These are phyloP conservation scores for Naumovozyma baii DNA, from an alignment of 805 yeast genomes.

Conservation along the genomic window DNA sequence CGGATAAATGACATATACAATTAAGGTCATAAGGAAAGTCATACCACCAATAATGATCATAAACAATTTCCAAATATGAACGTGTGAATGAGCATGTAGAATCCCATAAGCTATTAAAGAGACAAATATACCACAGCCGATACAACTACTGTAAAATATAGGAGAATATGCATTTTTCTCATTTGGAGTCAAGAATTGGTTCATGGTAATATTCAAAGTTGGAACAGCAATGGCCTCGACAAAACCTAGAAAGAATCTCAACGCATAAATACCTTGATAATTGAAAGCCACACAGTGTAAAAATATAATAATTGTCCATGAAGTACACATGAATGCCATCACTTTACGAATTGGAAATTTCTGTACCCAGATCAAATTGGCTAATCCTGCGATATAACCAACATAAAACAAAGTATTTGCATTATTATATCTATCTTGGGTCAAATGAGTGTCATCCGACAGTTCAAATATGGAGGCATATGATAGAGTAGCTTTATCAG, in stretches of 20 bases:
- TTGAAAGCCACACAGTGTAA: conserved; percentile 38
- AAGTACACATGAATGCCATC: conserved; percentile 29
- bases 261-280: conserved; percentile 38
- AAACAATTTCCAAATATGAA: conserved; percentile 43
- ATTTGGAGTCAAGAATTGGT: conserved; percentile 39
- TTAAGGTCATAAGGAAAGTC: conserved; percentile 34
- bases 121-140: conserved; percentile 43
- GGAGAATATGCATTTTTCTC: conserved; percentile 47
- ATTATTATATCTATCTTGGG: conserved; percentile 37
- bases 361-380: conserved; percentile 37
- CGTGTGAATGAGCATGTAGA: conserved; percentile 17
- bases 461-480: conserved; percentile 42
- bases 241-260: conserved; percentile 45
- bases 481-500: conserved; percentile 44
- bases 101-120: conserved; percentile 41
- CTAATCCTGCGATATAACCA: conserved; percentile 38
- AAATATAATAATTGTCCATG: conserved; percentile 41
- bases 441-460: conserved; percentile 37
- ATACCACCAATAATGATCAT: conserved; percentile 48
- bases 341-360: conserved; percentile 35
- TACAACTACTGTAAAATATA: conserved; percentile 41
- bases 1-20: conserved; percentile 39
- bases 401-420: conserved; percentile 45
- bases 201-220: conserved; percentile 38
- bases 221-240: conserved; percentile 39